Evolutionary conservation across 345 rosid species (phyloP).

Genomic region (Bretschneidera sinensis): DNA sequence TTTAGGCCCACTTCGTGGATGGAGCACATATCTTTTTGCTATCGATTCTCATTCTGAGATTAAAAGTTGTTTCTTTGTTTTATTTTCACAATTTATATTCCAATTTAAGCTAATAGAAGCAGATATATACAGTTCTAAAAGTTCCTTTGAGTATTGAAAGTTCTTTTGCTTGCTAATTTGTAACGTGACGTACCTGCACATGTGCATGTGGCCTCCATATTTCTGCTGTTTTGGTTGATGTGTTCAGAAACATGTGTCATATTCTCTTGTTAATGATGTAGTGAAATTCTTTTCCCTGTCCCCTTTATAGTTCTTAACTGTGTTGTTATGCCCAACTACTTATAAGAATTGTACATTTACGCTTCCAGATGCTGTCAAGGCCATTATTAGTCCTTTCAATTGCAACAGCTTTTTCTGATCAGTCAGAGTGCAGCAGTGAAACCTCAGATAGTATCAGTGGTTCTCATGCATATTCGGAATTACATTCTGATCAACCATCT

Average conservation of each 20-base stretch:
- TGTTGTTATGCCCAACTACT: too few relatives aligned
- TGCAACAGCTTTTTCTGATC: constrained; percentile 63
- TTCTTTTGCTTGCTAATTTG: background rate
- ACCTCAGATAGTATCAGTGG: constrained; percentile 18
- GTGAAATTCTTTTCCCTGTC: too few relatives aligned
- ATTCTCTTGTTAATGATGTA: background rate
- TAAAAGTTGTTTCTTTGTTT: too few relatives aligned
- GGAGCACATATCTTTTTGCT: background rate
- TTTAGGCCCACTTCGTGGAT: background rate
- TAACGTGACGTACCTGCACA: background rate
- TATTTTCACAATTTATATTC: too few relatives aligned
- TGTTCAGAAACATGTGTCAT: too few relatives aligned
- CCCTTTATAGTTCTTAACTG: too few relatives aligned
- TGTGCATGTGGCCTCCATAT: background rate
- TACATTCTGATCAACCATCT: constrained; percentile 30
- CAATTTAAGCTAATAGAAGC: too few relatives aligned
- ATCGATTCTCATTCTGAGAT: background rate
- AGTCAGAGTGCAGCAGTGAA: constrained; percentile 32
- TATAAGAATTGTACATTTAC: background rate
- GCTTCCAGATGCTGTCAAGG: constrained; percentile 66
- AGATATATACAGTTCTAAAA: too few relatives aligned
- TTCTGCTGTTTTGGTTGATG: too few relatives aligned
- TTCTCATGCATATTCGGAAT: constrained; percentile 42
- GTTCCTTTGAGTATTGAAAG: too few relatives aligned
- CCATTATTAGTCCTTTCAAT: constrained; percentile 76